Base-by-base conservation (phyloP, 768 basidiomycete species). In the Glaciozyma antarctica region DNA sequence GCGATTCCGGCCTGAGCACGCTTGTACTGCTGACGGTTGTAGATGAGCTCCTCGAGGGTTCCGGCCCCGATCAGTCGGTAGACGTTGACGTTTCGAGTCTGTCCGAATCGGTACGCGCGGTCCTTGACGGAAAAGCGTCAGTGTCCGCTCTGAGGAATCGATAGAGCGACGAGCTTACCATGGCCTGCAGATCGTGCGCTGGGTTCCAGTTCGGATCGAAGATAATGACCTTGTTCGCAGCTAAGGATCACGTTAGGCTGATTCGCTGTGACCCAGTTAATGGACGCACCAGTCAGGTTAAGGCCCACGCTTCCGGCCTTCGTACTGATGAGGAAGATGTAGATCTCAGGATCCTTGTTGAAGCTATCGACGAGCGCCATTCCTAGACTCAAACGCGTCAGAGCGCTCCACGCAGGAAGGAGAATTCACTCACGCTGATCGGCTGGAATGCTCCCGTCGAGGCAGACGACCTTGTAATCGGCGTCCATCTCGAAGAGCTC, bases 291-390 rank as follows among this genome's bases (percentile, higher is more conserved):
- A 19, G 93, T 97, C 56, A 98, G 82, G 76, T 98, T 99, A 61
- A 99, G 58, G 2, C 73, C 95, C 10, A 99, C 95, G 61, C 95
- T 94, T 60, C 95, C 95, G 13, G 95, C 95, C 74, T 93, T 88
- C 69, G 97, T 81, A 75, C 91, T 95, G 73, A 99, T 92, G 28
- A 99, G 82, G 54, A 99, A 81, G 30, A 95, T 88, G 79, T 97
- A 94, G 74, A 89, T 89, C 30, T 80, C 81, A 15, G 88, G 88
- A 72, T 98, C 90, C 70, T 83, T 82, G 78, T 93, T 93, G 64
- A 99, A 81, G 5, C 86, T 84, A 32, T 95, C 92, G 86, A 97
- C 88, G 76, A 90, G 79, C 0, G 82, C 81, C 90, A 93, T 89
- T 16, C 90, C 88, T 89, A 38, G 1, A 26, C 19, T 38, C 38